Conservation (phyloP, 2,329 filamentous ascomycete genomes). For the Aspergillus japonicus region DNA sequence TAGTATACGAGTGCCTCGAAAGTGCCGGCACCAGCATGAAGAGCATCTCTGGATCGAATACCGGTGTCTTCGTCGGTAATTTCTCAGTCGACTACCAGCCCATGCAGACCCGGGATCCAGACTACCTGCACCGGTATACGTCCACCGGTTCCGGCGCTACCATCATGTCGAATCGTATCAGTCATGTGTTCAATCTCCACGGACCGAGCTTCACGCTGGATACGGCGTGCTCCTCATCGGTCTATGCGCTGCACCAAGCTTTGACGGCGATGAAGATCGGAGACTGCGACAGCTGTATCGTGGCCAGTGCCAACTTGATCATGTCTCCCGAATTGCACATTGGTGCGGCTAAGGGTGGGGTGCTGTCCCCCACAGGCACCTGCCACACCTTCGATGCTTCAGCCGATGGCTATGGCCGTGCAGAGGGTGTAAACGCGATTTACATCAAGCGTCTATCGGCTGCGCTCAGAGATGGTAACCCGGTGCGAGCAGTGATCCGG, state of each 20-base stretch:
- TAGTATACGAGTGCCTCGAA: conserved; percentile 11
- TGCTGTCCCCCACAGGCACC: conserved; percentile 32
- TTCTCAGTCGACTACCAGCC: conserved; percentile 20
- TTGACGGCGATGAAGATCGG: conserved; percentile 22
- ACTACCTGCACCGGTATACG: conserved; percentile 11
- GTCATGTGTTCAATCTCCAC: conserved; percentile 37
- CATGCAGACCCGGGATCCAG: conserved; percentile 20
- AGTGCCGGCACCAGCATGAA: conserved; percentile 5
- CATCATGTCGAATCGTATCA: conserved; percentile 27
- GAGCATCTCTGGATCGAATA: neutral
- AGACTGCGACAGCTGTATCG: conserved; percentile 23
- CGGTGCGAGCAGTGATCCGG: conserved; percentile 3
- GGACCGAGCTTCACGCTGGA: conserved; percentile 32
- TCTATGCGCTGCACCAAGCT: conserved; percentile 41
- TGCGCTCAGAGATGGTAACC: conserved; percentile 1
- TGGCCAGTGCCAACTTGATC: conserved; percentile 25
- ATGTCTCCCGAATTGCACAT: conserved; percentile 19
- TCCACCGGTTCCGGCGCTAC: conserved; percentile 16
- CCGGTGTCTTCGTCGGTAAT: conserved; percentile 19
- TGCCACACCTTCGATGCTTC: conserved; percentile 7
- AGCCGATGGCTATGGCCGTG: conserved; percentile 8
- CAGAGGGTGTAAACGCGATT: neutral
- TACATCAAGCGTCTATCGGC: conserved; percentile 1
- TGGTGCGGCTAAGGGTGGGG: conserved; percentile 28
- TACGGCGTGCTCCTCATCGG: conserved; percentile 41